A percentile compares a stretch with the other conserved stretches of the same genome.
Conservation (phyloP, 2,329 filamentous ascomycete genomes). For the Chaetomiaceae sp. region DNA sequence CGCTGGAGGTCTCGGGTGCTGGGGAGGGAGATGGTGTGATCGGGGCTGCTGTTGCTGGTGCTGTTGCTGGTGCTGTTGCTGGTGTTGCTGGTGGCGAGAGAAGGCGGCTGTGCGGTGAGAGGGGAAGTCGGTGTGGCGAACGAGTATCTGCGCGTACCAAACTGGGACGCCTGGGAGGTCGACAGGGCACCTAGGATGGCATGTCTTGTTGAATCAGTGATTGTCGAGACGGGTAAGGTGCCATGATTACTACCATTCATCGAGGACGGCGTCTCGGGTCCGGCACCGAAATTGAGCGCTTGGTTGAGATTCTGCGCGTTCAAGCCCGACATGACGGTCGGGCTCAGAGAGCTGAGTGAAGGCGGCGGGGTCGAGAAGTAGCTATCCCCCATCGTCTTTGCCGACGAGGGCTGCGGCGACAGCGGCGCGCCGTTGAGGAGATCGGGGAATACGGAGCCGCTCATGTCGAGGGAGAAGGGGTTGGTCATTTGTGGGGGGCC, state of each 20-base stretch:
- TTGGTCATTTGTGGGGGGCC: conserved; percentile 63
- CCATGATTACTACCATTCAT: conserved; percentile 60
- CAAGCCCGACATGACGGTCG: conserved; percentile 64
- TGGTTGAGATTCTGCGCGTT: conserved; percentile 59
- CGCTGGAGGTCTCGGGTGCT: conserved; percentile 82
- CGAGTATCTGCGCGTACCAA: conserved; percentile 61
- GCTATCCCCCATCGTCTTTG: conserved; percentile 67
- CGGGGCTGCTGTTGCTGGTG: conserved; percentile 39
- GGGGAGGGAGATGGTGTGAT: conserved; percentile 60
- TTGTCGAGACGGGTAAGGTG: conserved; percentile 57
- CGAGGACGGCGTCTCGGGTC: conserved; percentile 70
- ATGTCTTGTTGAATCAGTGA: conserved; percentile 60
- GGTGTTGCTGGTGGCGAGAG: conserved; percentile 30
- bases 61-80: background rate
- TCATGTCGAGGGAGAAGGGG: conserved; percentile 71
- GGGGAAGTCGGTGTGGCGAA: conserved; percentile 53
- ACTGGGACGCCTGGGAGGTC: conserved; percentile 48
- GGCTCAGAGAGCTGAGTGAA: conserved; percentile 68
- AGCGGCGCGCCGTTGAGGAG: conserved; percentile 67
- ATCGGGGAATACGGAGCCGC: conserved; percentile 71
- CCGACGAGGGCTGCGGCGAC: conserved; percentile 70
- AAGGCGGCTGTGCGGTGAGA: conserved; percentile 47
- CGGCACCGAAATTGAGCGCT: conserved; percentile 58
- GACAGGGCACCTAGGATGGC: conserved; percentile 56
- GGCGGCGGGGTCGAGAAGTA: conserved; percentile 77